phyloP scores from a whole-genome alignment of 495 filamentous ascomycete species.

The Neurospora intermedia region DNA sequence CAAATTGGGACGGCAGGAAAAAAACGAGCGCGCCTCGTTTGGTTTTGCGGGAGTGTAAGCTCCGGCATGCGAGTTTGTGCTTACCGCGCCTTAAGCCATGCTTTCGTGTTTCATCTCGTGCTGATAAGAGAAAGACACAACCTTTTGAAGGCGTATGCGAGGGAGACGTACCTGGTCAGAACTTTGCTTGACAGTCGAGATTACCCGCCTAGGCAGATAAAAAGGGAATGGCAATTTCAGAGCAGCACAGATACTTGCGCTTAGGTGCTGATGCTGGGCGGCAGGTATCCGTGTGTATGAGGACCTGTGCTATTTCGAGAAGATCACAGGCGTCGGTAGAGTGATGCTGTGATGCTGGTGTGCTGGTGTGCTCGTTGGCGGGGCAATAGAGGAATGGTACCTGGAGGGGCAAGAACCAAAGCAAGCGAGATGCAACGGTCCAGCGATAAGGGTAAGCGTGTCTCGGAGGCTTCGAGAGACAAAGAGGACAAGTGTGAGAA shows the following conservation, averaged over 20 bases:
- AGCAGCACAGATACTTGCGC: background rate
- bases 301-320: background rate
- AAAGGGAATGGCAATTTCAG: background rate
- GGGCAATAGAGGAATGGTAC: background rate
- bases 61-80: conserved; percentile 11
- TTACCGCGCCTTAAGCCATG: conserved; percentile 8
- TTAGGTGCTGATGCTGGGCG: background rate
- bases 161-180: background rate
- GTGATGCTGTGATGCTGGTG: background rate
- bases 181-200: background rate
- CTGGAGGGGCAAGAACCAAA: background rate
- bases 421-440: conserved; percentile 5
- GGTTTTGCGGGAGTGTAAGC: conserved; percentile 10
- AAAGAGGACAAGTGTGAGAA: background rate
- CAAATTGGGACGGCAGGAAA: conserved; percentile 7
- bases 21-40: conserved; percentile 9
- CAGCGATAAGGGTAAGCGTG: conserved; percentile 9
- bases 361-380: background rate
- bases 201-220: background rate
- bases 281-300: background rate
- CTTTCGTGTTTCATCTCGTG: background rate
- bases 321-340: background rate
- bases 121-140: conserved; percentile 1
- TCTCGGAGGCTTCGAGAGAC: conserved; percentile 8
- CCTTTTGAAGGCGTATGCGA: background rate